Base-by-base conservation (phyloP, 148 eudicot species). In the Mesembryanthemum crystallinum region DNA sequence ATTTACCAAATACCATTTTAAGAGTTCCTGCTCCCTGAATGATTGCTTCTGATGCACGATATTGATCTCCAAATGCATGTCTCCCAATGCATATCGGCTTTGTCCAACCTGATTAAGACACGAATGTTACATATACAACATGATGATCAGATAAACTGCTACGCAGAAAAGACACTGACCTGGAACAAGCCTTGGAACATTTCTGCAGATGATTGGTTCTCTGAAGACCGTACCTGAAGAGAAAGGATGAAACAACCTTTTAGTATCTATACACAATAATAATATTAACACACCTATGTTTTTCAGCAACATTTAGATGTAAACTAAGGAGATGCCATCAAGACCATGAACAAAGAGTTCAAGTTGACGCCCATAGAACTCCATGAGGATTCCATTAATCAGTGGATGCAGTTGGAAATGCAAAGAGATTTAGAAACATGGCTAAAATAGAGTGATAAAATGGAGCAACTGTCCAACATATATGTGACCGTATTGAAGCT, bases 51-150 rank as follows among this genome's bases (percentile, higher is more conserved):
- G 98, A 88, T 64, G 98, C 98, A 77, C 82, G 69, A 83, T 94
- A 94, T 61, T 94, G 98, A 84, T 94, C 98, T 21, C 97, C 98
- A 85, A 91, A 91, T 69, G 98, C 98, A 87, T 94, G 98, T 67
- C 98, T 91, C 79, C 98, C 97, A 70, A 94, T 91, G 85, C 98
- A 94, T 77, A 94, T 91, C 7, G 98, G 94, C 85, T 87, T 89
- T 18, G 91, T 89, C 98, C 98, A 94, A 83, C 98, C 71, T 67
- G 55, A 45, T 24, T 67, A 43, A 67, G 71, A 28, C 13, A 39
- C n/a, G 8, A 14, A 9, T 1, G 15, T 42, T 67, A 45, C 33
- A 67, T 8, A 65, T 37, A 37, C 69, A 65, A 10, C 49, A 65
- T 35, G 14, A 20, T 39, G 42, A n/a, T 65, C 47, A 65, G 4